These are phyloP conservation scores for Aspergillus leporis DNA, from an alignment of 495 filamentous ascomycete species.

Conservation along the genomic window DNA sequence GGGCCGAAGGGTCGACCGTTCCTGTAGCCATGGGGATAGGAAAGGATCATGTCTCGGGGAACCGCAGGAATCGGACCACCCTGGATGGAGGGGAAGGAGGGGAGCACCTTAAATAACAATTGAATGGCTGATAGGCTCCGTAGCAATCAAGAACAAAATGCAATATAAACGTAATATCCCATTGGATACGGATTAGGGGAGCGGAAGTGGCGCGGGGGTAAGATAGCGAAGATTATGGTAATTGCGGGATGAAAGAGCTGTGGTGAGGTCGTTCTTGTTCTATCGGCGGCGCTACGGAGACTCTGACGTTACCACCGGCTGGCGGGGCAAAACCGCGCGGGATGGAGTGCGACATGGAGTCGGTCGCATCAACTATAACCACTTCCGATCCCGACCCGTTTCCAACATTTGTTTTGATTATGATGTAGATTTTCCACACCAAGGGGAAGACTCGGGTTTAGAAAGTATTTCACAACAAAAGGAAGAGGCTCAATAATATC, in stretches of 20 bases:
- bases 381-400: not conserved
- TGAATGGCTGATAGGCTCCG: conserved; percentile 6
- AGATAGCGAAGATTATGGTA: conserved; percentile 1
- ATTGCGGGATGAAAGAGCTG: conserved; percentile 21
- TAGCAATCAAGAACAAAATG: conserved; percentile 3
- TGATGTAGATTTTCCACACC: not conserved
- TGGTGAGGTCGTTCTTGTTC: conserved; percentile 9
- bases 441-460: not conserved
- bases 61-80: conserved; percentile 20
- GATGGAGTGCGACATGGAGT: not conserved
- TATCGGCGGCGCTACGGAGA: conserved; percentile 22
- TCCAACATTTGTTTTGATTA: not conserved
- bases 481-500: not conserved
- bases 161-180: conserved; percentile 2
- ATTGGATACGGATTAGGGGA: conserved; percentile 3
- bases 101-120: conserved; percentile 20
- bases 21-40: conserved; percentile 46
- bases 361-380: not conserved
- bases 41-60: conserved; percentile 38
- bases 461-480: not conserved
- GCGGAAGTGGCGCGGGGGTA: conserved; percentile 10
- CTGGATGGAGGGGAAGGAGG: conserved; percentile 14
- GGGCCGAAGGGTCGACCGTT: conserved; percentile 42
- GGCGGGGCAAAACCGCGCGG: conserved; percentile 20
- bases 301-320: conserved; percentile 25